Percentiles rank a stretch among this genome's conserved stretches.
phyloP scores from a whole-genome alignment of 805 yeast genomes.

The Clavispora santaluciae region DNA sequence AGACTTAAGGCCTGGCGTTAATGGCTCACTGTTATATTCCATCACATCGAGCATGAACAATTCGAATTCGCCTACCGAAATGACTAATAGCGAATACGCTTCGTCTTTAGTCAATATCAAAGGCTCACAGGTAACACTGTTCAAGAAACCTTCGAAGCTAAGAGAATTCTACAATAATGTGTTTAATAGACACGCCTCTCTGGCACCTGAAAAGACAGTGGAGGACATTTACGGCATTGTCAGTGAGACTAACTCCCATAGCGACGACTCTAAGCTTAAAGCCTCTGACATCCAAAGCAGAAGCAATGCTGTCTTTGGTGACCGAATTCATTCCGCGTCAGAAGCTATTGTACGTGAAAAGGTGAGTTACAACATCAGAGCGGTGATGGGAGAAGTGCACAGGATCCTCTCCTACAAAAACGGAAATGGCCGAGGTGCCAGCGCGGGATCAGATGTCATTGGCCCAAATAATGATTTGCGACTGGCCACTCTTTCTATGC shows the following conservation, averaged over 20 bases:
- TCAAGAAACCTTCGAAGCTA: background rate
- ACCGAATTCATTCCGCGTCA: background rate
- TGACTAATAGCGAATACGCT: background rate
- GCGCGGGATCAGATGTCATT: conserved; percentile 2
- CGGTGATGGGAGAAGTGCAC: conserved; percentile 30
- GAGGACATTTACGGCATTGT: conserved; percentile 20
- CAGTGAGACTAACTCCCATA: conserved; percentile 16
- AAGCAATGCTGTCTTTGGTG: background rate
- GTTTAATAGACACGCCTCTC: background rate
- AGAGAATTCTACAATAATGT: conserved; percentile 2
- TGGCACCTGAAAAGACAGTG: background rate
- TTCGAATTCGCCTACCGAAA: background rate
- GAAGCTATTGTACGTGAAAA: background rate
- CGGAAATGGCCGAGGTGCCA: conserved; percentile 14
- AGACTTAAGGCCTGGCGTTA: background rate
- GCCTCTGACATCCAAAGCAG: background rate
- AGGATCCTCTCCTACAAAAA: conserved; percentile 8
- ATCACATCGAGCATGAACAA: background rate
- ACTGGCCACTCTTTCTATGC: conserved; percentile 7
- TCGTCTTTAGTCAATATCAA: conserved; percentile 1
- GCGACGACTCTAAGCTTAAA: background rate
- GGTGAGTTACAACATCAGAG: conserved; percentile 14
- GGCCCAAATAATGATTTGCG: conserved; percentile 7
- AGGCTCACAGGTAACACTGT: background rate
- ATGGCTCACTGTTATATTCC: background rate